Percentiles rank a stretch among this genome's conserved stretches.
phyloP scores from a whole-genome alignment of 2,329 filamentous ascomycete species.

The Colletotrichum truncatum region DNA sequence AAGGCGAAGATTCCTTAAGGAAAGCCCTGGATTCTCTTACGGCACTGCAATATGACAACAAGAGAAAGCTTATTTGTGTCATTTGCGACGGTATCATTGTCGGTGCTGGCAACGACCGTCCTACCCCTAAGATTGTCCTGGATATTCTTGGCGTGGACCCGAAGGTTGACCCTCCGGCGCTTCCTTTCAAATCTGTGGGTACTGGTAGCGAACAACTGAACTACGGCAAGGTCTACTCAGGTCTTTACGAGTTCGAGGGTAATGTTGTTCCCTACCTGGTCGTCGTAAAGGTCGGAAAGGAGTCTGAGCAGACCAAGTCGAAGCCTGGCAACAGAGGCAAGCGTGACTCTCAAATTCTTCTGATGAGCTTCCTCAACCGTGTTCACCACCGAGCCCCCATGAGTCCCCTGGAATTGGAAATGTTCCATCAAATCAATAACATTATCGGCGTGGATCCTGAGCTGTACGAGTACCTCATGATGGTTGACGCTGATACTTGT shows the following conservation, averaged over 20 bases:
- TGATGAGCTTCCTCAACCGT: constrained; percentile 98
- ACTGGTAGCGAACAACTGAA: constrained; percentile 92
- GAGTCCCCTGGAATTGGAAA: constrained; percentile 95
- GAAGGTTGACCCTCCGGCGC: constrained; percentile 92
- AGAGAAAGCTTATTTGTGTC: constrained; percentile 94
- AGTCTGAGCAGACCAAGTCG: constrained; percentile 88
- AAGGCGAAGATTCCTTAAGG: constrained; percentile 93
- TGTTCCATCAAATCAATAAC: constrained; percentile 99
- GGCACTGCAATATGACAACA: constrained; percentile 96
- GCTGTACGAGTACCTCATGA: constrained; percentile 95
- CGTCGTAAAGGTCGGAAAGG: constrained; percentile 96
- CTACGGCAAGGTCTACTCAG: constrained; percentile 98
- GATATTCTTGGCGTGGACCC: constrained; percentile 98
- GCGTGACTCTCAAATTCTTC: constrained; percentile 93
- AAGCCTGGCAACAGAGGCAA: constrained; percentile 99
- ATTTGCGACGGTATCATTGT: constrained; percentile 98
- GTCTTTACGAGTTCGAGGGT: constrained; percentile 96
- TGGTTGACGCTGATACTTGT: constrained; percentile 97
- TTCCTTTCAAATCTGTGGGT: constrained; percentile 94
- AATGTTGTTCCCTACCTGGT: constrained; percentile 98
- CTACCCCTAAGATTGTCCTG: constrained; percentile 96
- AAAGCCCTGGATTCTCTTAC: constrained; percentile 95
- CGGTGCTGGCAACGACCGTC: constrained; percentile 93
- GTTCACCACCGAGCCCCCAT: constrained; percentile 95
- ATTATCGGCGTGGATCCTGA: constrained; percentile 98